Base-by-base conservation (phyloP, 257 asterid species). In the Solanum chmielewskii region DNA sequence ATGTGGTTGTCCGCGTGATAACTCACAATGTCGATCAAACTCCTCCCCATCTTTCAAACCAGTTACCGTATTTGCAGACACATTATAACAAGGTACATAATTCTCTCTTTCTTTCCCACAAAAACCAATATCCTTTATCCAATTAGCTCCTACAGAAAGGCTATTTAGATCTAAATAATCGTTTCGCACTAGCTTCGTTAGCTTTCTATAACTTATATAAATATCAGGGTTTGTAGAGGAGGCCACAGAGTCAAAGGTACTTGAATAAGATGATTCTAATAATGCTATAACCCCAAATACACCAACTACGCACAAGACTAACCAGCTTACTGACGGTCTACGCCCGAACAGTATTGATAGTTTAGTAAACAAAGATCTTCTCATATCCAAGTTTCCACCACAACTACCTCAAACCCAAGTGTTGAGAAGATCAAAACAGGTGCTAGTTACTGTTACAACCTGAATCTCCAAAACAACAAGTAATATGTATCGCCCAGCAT, bases 21-120 rank as follows among this genome's bases (percentile, higher is more conserved):
- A 76, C 89, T 96, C 96, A 91, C 99, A 96, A 80, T 93, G 99
- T 52, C 98, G 96, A 87, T 93, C 99, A 91, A 94, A 91, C 90
- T 96, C 98, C 86, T 97, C 99, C 66, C 95, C 99, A 86, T 96
- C 93, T 69, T 92, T 93, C 71, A 93, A 94, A 75, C 98, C 99
- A 82, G 93, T 95, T 82, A 90, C 88, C 85, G 93, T 87, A 88
- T 92, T 96, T 45, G 99, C 96, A 29, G 99, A 90, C 59, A 96
- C 94, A 71, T 96, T 97, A 90, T 97, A 97, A 92, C 99, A 97
- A 87, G 99, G 98, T 84, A 96, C 95, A 37, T 93, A 92, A 87
- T 92, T 93, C 87, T 97, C 99, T 86, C 92, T 93, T 84, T 97
- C 99, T 92, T 95, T 97, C 37, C 96, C 95, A 91, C 99, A 97